Conservation (phyloP, 495 filamentous ascomycete genomes). For the Trichoderma asperelloides region DNA sequence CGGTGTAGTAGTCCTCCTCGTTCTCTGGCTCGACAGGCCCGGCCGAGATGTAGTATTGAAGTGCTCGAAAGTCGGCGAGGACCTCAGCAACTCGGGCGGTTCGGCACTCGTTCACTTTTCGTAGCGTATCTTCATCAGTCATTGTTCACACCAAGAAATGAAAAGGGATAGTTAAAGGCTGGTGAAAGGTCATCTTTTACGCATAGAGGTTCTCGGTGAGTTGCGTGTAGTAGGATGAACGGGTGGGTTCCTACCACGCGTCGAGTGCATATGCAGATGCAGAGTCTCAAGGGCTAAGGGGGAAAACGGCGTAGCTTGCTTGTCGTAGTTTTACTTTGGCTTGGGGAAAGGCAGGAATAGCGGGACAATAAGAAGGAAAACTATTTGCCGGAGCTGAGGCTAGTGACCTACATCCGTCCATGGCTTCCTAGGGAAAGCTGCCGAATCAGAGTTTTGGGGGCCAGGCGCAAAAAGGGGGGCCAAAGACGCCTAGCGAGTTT, state of each 20-base stretch:
- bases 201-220: neutral
- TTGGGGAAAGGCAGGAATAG: neutral
- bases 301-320: neutral
- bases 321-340: neutral
- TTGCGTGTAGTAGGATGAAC: neutral
- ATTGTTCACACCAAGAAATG: neutral
- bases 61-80: conserved; percentile 73
- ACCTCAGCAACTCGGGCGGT: conserved; percentile 74
- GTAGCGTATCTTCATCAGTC: neutral
- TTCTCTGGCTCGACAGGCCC: conserved; percentile 49
- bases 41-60: conserved; percentile 71
- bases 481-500: neutral
- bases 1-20: conserved; percentile 64
- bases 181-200: neutral
- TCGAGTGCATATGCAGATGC: neutral
- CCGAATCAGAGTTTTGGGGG: neutral
- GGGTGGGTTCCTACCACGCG: neutral
- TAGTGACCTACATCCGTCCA: conserved; percentile 6
- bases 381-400: neutral
- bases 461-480: neutral
- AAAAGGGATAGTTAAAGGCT: neutral
- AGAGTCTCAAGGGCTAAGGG: neutral
- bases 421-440: neutral
- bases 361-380: neutral
- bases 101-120: conserved; percentile 76